phyloP scores from a whole-genome alignment of 768 basidiomycete genomes.

The Rhizopogon vesiculosus region DNA sequence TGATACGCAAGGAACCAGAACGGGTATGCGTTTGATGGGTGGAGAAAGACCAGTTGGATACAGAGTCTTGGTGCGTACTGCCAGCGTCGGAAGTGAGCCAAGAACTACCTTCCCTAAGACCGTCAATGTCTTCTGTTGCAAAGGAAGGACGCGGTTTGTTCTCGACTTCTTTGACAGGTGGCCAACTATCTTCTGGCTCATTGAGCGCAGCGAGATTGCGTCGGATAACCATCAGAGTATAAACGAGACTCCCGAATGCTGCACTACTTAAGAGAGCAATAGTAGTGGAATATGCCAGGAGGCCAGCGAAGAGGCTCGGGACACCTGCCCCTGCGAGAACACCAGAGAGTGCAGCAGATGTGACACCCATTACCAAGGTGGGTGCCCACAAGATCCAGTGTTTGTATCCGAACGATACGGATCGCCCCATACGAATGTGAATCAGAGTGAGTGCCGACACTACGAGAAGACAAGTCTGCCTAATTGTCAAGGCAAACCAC shows the following conservation, averaged over 20 bases:
- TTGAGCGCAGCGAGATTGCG: slow-evolving; percentile 55
- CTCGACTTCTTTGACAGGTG: slow-evolving; percentile 46
- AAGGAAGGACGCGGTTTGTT: slow-evolving; percentile 60
- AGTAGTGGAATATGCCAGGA: slow-evolving; percentile 51
- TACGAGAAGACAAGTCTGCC: slow-evolving; percentile 66
- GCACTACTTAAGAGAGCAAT: slow-evolving; percentile 49
- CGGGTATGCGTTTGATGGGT: slow-evolving; percentile 53
- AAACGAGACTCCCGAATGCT: slow-evolving; percentile 54
- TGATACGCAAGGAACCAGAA: slow-evolving; percentile 9
- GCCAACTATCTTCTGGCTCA: slow-evolving; percentile 54
- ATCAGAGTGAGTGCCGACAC: slow-evolving; percentile 57
- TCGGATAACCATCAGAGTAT: slow-evolving; percentile 61
- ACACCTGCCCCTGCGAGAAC: slow-evolving; percentile 52
- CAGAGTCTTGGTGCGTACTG: slow-evolving; percentile 47
- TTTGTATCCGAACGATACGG: slow-evolving; percentile 62
- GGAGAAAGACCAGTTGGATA: slow-evolving; percentile 71
- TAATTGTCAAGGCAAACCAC: slow-evolving; percentile 65
- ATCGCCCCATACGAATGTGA: slow-evolving; percentile 65
- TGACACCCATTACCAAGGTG: slow-evolving; percentile 45
- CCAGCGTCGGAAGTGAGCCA: slow-evolving; percentile 71
- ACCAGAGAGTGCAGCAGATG: slow-evolving; percentile 57
- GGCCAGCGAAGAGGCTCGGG: slow-evolving; percentile 53
- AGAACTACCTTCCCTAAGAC: slow-evolving; percentile 69
- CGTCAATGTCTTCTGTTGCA: slow-evolving; percentile 68
- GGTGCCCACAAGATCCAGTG: slow-evolving; percentile 78